Evolutionary conservation across 2,329 filamentous ascomycete genomes (phyloP).

Genomic region (Cladosporium colombiae): DNA sequence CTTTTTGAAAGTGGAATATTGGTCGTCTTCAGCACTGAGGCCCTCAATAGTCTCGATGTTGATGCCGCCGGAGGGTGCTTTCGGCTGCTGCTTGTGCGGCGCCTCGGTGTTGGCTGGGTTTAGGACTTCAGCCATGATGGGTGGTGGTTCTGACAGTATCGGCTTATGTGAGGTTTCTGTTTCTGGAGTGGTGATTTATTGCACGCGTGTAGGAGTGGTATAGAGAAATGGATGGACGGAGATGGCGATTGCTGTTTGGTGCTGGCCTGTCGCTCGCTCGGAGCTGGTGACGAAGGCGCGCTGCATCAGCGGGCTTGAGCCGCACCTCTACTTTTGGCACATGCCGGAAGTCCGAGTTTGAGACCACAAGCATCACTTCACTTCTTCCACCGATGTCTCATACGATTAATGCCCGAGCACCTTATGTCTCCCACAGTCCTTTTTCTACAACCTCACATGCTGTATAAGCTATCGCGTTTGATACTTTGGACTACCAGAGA

Average conservation of each 20-base stretch:
- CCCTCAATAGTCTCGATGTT: conserved; percentile 71
- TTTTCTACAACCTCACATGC: too few species aligned
- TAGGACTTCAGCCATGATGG: conserved; percentile 79
- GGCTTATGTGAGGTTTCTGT: background rate
- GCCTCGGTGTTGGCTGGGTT: conserved; percentile 71
- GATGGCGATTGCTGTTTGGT: conserved; percentile 13
- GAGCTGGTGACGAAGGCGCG: conserved; percentile 16
- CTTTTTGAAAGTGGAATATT: conserved; percentile 95
- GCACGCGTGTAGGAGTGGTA: background rate
- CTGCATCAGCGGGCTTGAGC: conserved; percentile 9
- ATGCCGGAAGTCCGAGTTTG: background rate
- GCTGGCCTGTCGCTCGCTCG: background rate
- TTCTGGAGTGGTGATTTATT: background rate
- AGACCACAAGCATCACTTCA: background rate
- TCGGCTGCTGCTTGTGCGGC: conserved; percentile 79
- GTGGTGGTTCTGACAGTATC: background rate
- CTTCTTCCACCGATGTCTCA: background rate
- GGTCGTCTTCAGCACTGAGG: conserved; percentile 76
- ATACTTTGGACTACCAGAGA: background rate
- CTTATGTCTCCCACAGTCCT: too few species aligned
- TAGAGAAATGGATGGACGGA: conserved; percentile 3
- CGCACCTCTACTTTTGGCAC: conserved; percentile 2
- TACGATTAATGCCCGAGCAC: too few species aligned
- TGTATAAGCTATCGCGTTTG: too few species aligned
- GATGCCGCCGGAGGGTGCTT: conserved; percentile 80